These are phyloP conservation scores for Wallacemonas rigidus DNA, from an alignment of 208 protist species.

Conservation along the genomic window DNA sequence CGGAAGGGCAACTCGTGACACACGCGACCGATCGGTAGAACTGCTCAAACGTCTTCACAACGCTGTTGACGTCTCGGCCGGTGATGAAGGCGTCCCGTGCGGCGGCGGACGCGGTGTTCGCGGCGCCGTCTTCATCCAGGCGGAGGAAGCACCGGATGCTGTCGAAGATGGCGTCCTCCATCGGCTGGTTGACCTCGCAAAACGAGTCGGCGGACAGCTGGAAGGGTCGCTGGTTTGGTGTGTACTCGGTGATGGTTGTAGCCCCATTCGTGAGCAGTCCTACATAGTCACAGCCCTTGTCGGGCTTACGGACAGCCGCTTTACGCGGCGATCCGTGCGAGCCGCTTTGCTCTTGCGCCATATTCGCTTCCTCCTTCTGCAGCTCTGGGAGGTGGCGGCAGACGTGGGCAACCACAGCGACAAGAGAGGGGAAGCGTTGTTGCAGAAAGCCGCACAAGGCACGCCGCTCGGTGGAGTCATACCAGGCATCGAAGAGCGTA, in stretches of 20 bases:
- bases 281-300: constrained; percentile 37
- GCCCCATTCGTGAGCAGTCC: constrained; percentile 20
- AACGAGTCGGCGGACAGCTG: constrained; percentile 46
- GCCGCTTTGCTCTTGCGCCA: too few species aligned
- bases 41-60: constrained; percentile 31
- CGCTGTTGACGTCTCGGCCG: constrained; percentile 45
- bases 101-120: background rate
- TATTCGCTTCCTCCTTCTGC: background rate
- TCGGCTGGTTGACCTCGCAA: constrained; percentile 50
- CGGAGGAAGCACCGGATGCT: constrained; percentile 34
- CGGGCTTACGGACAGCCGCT: constrained; percentile 27
- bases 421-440: constrained; percentile 13
- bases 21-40: constrained; percentile 27
- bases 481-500: constrained; percentile 42
- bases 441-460: constrained; percentile 27
- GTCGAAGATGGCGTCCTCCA: constrained; percentile 51
- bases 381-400: constrained; percentile 1
- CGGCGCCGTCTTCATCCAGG: constrained; percentile 8
- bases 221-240: constrained; percentile 37
- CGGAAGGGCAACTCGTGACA: constrained; percentile 40
- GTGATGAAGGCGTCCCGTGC: constrained; percentile 33
- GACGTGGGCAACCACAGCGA: constrained; percentile 41
- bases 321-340: background rate
- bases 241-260: constrained; percentile 30
- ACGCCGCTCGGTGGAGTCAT: constrained; percentile 17